Base-by-base conservation (phyloP, 805 yeast species). In the Kazachstania africana region DNA sequence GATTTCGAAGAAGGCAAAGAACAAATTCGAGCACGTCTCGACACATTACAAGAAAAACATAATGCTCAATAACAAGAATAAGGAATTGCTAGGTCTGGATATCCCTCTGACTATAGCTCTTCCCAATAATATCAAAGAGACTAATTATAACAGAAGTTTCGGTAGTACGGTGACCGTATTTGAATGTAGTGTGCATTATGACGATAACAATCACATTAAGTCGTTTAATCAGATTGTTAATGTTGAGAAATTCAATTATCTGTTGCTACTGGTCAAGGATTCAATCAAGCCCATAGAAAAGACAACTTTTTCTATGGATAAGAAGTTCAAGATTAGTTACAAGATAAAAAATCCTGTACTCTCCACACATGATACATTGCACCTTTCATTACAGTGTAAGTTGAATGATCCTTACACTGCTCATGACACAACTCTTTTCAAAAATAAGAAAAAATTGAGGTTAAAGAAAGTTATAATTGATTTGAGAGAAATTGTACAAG, bases 51-150 rank as follows among this genome's bases (percentile, higher is more conserved):
- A 53, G 35, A 43, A 53, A 28, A 39, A 36, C n/a, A 48, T 62
- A 27, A 64, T 24, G 3, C 18, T 33, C 8, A 38, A 30, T 8
- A 19, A 20, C 8, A 62, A 16, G 43, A 17, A 36, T 14, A 30
- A 35, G 6, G 36, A 40, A 13, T 10, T 70, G 14, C 41, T 75
- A 3, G 79, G 75, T 0, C 44, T 75, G 23, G 81, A 75, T 43
- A 47, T 75, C 1, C 83, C 83, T 0, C 51, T 76, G 24, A 54
- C 75, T 4, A 63, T 76, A 12, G 75, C 72, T 0, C 50, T 76
- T 13, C 73, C 72, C 1, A 65, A 65, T 28, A 70, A 71, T 32
- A 59, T 73, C 4, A 57, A 63, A 8, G 64, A 75, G 18, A 72
- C 78, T 18, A 71, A 75, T 5, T 64, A 56, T 33, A 66, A 64